These are phyloP conservation scores for Pyropia haitanensis DNA, from an alignment of 23 red algal species.

Conservation along the genomic window DNA sequence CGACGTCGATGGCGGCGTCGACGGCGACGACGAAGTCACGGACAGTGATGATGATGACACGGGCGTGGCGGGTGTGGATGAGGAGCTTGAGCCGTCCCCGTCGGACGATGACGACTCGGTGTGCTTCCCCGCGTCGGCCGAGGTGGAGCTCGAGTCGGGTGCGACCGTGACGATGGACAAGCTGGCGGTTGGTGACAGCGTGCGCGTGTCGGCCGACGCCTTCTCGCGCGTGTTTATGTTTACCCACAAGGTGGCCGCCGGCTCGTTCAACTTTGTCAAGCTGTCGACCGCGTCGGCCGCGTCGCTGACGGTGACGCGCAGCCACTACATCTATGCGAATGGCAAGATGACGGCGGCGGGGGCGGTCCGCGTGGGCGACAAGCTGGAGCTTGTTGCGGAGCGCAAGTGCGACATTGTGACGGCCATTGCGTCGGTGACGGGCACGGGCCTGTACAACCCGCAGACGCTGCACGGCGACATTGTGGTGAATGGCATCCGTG, in stretches of 20 bases:
- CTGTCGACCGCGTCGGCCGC: neutral
- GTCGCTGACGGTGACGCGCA: neutral
- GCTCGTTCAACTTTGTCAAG: neutral
- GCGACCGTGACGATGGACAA: neutral
- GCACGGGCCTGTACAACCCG: slow-evolving; percentile 41
- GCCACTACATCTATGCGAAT: slow-evolving; percentile 1
- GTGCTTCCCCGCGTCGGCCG: slow-evolving; percentile 1
- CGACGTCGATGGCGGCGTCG: too few species aligned
- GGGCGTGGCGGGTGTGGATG: too few species aligned
- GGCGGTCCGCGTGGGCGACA: neutral
- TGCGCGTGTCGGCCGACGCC: neutral
- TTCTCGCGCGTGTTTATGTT: slow-evolving; percentile 9
- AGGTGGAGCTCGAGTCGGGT: slow-evolving; percentile 3
- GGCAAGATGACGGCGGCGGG: neutral
- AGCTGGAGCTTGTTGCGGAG: slow-evolving; percentile 14
- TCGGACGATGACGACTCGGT: slow-evolving; percentile 19
- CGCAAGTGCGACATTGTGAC: slow-evolving; percentile 9
- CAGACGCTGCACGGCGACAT: slow-evolving; percentile 57
- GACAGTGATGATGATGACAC: too few species aligned
- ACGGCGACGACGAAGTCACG: too few species aligned
- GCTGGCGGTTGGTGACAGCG: neutral
- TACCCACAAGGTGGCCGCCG: neutral
- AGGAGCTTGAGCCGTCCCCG: too few species aligned
- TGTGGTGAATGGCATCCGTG: slow-evolving; percentile 35
- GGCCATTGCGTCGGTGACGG: neutral